phyloP scores from a whole-genome alignment of 1,284 basidiomycete genomes.

The Ceratobasidium sp. region DNA sequence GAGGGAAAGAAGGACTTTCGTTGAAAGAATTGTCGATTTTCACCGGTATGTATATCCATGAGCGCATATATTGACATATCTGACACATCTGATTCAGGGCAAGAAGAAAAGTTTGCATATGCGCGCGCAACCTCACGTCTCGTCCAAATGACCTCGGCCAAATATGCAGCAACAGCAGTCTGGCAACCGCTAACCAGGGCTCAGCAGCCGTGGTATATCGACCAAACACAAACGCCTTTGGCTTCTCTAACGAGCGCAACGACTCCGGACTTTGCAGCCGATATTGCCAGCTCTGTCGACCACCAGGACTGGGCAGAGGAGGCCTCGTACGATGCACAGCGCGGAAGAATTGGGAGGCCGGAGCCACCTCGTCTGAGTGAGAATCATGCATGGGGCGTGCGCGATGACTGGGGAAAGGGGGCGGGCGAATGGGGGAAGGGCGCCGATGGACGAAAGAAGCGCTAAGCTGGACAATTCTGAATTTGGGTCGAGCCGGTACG shows the following conservation, averaged over 20 bases:
- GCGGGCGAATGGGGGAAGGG: constrained; percentile 24
- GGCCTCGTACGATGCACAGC: constrained; percentile 8
- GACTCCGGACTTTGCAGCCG: constrained; percentile 4
- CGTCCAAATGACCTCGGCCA: constrained; percentile 62
- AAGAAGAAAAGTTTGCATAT: constrained; percentile 73
- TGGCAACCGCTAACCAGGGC: constrained; percentile 15
- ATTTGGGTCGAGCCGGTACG: no score
- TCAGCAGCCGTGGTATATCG: constrained; percentile 11
- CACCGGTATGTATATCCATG: constrained; percentile 54
- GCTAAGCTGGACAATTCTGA: no score
- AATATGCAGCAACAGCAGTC: not conserved
- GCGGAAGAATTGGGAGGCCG: constrained; percentile 4
- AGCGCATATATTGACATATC: not conserved
- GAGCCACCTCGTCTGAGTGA: constrained; percentile 20
- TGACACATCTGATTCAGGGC: constrained; percentile 49
- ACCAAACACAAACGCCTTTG: not conserved
- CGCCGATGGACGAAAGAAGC: not conserved
- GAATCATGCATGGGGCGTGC: constrained; percentile 26
- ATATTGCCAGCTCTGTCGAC: not conserved
- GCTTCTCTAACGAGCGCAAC: not conserved
- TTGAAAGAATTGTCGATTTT: constrained; percentile 60
- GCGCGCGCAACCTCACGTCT: constrained; percentile 71
- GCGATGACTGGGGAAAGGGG: constrained; percentile 22
- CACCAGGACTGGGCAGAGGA: constrained; percentile 11
- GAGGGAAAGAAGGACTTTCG: constrained; percentile 1